Conservation (phyloP, 768 basidiomycete genomes). For the Phylloporus scabripes region DNA sequence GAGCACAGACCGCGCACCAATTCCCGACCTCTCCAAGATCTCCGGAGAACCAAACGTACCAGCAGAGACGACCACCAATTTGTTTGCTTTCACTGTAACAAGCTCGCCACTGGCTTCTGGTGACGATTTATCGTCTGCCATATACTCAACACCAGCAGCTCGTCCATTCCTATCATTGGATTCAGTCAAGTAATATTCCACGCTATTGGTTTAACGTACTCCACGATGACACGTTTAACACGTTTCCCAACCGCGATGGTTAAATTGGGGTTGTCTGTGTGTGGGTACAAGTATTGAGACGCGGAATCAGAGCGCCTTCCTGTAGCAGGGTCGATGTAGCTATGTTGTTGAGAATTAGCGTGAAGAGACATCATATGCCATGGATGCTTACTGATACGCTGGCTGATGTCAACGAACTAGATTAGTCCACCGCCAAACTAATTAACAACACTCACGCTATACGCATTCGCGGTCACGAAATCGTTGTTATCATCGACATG, state of each 20-base stretch:
- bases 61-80: slow-evolving; percentile 45
- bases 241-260: slow-evolving; percentile 28
- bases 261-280: slow-evolving; percentile 27
- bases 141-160: slow-evolving; percentile 37
- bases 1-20: slow-evolving; percentile 52
- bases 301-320: slow-evolving; percentile 28
- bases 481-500: slow-evolving; percentile 44
- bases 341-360: slow-evolving; percentile 21
- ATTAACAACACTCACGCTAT: slow-evolving; percentile 18
- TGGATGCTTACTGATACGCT: slow-evolving; percentile 13
- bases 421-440: neutral
- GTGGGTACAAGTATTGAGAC: slow-evolving; percentile 36
- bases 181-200: too few species aligned
- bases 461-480: slow-evolving; percentile 29
- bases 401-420: slow-evolving; percentile 6
- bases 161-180: slow-evolving; percentile 25
- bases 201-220: too few species aligned
- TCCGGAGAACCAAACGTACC: slow-evolving; percentile 54
- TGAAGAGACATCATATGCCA: neutral
- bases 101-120: slow-evolving; percentile 2
- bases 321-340: slow-evolving; percentile 47
- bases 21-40: slow-evolving; percentile 61
- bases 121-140: slow-evolving; percentile 16
- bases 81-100: slow-evolving; percentile 25
- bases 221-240: too few species aligned